A percentile compares a stretch with the other conserved stretches of the same genome.
phyloP scores from a whole-genome alignment of 2,329 filamentous ascomycete species.

The Chrysoporthe deuterocubensis region DNA sequence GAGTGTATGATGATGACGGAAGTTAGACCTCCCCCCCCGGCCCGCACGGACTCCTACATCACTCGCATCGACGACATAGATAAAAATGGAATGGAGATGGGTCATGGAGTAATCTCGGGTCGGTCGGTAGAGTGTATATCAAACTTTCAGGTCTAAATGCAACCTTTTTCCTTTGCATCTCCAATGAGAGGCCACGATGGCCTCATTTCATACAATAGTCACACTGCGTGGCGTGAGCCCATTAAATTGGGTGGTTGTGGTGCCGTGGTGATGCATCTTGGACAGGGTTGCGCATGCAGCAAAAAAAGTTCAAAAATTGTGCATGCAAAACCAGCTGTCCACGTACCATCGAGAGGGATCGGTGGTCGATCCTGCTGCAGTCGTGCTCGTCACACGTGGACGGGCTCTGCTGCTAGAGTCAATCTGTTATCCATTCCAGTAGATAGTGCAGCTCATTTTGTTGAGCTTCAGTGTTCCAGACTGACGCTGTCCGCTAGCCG shows the following conservation, averaged over 20 bases:
- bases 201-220: neutral
- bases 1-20: slow-evolving; percentile 21
- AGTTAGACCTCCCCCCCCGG: slow-evolving; percentile 28
- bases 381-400: neutral
- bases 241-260: slow-evolving; percentile 2
- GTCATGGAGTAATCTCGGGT: slow-evolving; percentile 35
- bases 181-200: neutral
- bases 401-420: neutral
- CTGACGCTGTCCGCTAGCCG: neutral
- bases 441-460: neutral
- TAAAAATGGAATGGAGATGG: slow-evolving; percentile 20
- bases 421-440: slow-evolving; percentile 7
- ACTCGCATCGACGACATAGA: slow-evolving; percentile 29
- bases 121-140: slow-evolving; percentile 48
- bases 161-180: slow-evolving; percentile 25
- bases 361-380: neutral
- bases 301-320: neutral
- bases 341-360: slow-evolving; percentile 1
- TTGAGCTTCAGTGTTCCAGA: neutral
- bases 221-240: neutral
- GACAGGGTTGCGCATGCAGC: neutral
- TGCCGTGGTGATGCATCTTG: neutral
- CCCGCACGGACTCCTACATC: slow-evolving; percentile 20
- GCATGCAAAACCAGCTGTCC: slow-evolving; percentile 6
- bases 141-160: slow-evolving; percentile 37